Percentiles rank a stretch among this genome's conserved stretches.
Evolutionary conservation across 2,329 filamentous ascomycete species (phyloP).

Genomic region (Iodosphaeria phyllophila): DNA sequence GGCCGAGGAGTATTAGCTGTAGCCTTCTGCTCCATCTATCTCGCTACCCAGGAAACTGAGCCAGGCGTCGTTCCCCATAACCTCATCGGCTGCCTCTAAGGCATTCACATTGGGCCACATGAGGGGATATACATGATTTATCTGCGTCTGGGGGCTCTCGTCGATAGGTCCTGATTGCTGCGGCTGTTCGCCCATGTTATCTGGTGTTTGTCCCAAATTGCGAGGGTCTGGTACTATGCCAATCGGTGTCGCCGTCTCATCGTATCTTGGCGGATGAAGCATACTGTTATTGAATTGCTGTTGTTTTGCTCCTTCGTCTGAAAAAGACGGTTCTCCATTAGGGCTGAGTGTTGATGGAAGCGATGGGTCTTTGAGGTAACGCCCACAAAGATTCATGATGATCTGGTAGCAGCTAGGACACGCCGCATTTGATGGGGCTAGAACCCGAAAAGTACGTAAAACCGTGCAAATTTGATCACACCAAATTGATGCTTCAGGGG

Average conservation of each 20-base stretch:
- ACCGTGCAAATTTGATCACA: constrained; percentile 19
- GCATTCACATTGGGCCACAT: constrained; percentile 24
- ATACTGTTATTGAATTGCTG: no score
- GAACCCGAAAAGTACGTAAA: constrained; percentile 16
- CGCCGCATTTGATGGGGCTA: constrained; percentile 19
- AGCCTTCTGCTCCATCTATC: no score
- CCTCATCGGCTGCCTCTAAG: constrained; percentile 16
- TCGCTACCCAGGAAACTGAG: constrained; percentile 18
- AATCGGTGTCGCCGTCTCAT: no score
- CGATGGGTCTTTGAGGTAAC: no score
- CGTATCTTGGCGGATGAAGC: no score
- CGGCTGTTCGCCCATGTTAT: not conserved
- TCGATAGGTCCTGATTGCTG: constrained; percentile 9
- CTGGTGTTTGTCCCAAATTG: not conserved
- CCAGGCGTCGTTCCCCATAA: constrained; percentile 19
- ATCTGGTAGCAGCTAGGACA: constrained; percentile 21
- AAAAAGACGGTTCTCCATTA: no score
- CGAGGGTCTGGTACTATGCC: not conserved
- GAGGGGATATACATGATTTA: constrained; percentile 22
- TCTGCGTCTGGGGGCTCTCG: constrained; percentile 21
- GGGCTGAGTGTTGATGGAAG: no score
- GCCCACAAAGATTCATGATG: constrained; percentile 19
- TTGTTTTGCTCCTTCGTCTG: no score
- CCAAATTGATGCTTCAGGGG: constrained; percentile 18
- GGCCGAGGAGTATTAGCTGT: no score